These are phyloP conservation scores for Phyllosticta citrichinensis DNA, from an alignment of 2,329 filamentous ascomycete species.

Conservation along the genomic window DNA sequence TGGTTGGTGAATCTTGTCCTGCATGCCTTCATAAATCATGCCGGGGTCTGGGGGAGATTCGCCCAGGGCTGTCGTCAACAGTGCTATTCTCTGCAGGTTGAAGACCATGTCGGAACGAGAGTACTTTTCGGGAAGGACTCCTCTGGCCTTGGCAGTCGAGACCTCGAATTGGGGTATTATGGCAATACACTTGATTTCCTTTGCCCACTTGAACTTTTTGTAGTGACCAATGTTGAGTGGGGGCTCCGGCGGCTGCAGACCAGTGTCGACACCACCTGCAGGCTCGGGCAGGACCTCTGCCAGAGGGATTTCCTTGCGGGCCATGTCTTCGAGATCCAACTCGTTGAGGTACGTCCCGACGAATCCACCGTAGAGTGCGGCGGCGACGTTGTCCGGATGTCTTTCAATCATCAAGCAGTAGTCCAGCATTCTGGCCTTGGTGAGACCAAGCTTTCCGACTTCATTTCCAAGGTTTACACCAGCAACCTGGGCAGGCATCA, in stretches of 20 bases:
- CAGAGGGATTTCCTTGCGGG: constrained; percentile 84
- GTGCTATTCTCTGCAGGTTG: constrained; percentile 87
- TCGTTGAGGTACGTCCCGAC: constrained; percentile 95
- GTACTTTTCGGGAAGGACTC: constrained; percentile 73
- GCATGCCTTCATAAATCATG: constrained; percentile 96
- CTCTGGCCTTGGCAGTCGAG: constrained; percentile 81
- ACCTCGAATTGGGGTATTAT: constrained; percentile 96
- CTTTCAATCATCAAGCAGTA: constrained; percentile 88
- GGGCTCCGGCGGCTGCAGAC: constrained; percentile 75
- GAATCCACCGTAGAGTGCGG: constrained; percentile 90
- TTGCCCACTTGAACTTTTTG: constrained; percentile 88
- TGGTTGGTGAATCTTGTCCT: constrained; percentile 95
- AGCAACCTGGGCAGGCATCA: constrained; percentile 42
- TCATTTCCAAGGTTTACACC: constrained; percentile 90
- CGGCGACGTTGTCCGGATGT: constrained; percentile 57
- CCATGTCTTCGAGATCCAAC: constrained; percentile 76
- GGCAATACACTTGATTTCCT: constrained; percentile 91
- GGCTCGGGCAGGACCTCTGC: constrained; percentile 87
- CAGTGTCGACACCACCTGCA: constrained; percentile 84
- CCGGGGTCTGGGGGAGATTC: constrained; percentile 84
- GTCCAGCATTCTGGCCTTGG: constrained; percentile 77
- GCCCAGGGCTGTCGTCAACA: constrained; percentile 81
- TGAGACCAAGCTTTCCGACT: constrained; percentile 68
- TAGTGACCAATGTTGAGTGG: constrained; percentile 89
- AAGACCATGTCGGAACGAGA: constrained; percentile 79